Conservation (phyloP, 2,329 filamentous ascomycete genomes). For the Grosmannia huntii region DNA sequence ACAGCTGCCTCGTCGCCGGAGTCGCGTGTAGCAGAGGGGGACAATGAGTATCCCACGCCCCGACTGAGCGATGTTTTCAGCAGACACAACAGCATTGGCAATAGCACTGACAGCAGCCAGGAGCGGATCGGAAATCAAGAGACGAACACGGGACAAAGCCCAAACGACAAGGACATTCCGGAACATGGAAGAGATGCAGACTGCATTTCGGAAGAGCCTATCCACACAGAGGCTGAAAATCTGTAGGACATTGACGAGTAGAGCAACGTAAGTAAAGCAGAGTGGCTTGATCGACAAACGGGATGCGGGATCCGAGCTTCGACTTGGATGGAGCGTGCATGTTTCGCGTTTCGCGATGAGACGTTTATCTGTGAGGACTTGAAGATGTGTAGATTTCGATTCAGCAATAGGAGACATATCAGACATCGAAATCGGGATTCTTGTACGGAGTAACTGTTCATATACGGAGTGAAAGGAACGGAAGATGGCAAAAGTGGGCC, state of each 20-base stretch:
- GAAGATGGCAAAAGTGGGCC: not conserved
- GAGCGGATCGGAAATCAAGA: not conserved
- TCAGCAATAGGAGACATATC: not conserved
- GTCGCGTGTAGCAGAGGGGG: not conserved
- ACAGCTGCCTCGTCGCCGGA: constrained; percentile 6
- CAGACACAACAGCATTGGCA: not conserved
- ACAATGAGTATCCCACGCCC: not conserved
- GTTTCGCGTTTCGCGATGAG: not conserved
- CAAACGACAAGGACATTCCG: not conserved
- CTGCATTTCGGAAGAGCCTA: not conserved
- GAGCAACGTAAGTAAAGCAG: not conserved
- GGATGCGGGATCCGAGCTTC: not conserved
- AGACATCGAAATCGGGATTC: not conserved
- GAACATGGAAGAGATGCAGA: not conserved
- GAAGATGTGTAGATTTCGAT: not conserved
- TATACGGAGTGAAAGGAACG: not conserved
- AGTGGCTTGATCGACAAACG: not conserved
- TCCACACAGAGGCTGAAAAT: not conserved
- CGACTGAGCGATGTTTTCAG: not conserved
- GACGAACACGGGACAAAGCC: not conserved
- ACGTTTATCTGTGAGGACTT: not conserved
- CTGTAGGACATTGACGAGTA: not conserved
- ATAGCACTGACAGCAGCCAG: not conserved
- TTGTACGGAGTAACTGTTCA: too few relatives aligned
- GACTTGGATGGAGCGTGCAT: not conserved